Percentiles rank a stretch among this genome's conserved stretches.
Conservation (phyloP, 2,329 filamentous ascomycete genomes). For the Penicillium sp. region DNA sequence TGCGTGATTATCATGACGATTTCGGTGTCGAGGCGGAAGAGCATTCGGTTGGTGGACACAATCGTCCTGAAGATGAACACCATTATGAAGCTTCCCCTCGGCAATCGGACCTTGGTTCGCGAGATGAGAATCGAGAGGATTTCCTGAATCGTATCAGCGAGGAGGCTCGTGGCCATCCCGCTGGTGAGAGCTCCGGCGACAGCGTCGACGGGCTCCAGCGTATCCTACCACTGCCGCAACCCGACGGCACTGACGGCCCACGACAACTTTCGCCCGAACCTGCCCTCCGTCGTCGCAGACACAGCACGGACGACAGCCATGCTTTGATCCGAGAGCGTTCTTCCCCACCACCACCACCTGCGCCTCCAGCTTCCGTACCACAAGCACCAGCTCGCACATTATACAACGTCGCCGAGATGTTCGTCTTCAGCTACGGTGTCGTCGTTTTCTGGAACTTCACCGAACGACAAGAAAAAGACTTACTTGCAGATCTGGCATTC, state of each 20-base stretch:
- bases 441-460: conserved; percentile 99
- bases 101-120: conserved; percentile 9
- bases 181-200: conserved; percentile 5
- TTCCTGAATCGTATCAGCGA: conserved; percentile 17
- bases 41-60: conserved; percentile 42
- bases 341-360: conserved; percentile 49
- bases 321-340: conserved; percentile 20
- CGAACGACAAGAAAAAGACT: conserved; percentile 91
- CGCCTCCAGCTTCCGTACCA: conserved; percentile 13
- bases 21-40: conserved; percentile 68
- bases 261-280: conserved; percentile 11
- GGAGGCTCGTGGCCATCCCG: conserved; percentile 8
- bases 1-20: conserved; percentile 82
- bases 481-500: conserved; percentile 91
- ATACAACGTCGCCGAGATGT: conserved; percentile 78
- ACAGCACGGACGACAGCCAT: conserved; percentile 25
- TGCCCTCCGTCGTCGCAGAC: conserved; percentile 18
- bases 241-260: conserved; percentile 5
- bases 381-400: conserved; percentile 62
- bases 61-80: conserved; percentile 31
- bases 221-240: background rate
- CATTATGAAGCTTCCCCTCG: conserved; percentile 19
- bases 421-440: conserved; percentile 94
- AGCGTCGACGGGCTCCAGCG: background rate
- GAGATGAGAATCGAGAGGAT: conserved; percentile 9